These are phyloP conservation scores for Ceratocystis variospora DNA, from an alignment of 2,329 filamentous ascomycete genomes.

Conservation along the genomic window DNA sequence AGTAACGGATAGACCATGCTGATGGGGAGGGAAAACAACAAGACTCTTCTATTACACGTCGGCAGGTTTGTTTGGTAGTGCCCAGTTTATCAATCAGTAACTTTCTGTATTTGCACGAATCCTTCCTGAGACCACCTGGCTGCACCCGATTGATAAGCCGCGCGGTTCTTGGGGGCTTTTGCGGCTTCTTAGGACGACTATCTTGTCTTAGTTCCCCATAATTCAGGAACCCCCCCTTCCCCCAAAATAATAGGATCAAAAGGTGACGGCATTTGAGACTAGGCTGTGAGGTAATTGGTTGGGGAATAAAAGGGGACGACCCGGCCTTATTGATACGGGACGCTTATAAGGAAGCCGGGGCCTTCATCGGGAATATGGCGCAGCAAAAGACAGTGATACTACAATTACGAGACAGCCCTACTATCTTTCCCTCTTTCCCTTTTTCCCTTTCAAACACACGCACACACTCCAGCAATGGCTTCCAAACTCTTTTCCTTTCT, in stretches of 20 bases:
- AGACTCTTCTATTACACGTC: no score
- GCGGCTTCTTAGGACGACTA: not conserved
- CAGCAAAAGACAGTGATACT: no score
- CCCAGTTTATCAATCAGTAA: not conserved
- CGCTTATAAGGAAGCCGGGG: not conserved
- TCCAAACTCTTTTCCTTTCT: slow-evolving; percentile 31
- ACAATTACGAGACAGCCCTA: no score
- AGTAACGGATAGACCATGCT: no score
- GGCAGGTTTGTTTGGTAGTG: not conserved
- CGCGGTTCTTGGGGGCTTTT: not conserved
- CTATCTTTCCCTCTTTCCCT: not conserved
- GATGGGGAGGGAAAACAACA: no score
- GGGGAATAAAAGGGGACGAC: not conserved
- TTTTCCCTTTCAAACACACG: not conserved
- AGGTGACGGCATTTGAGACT: not conserved
- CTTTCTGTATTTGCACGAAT: not conserved
- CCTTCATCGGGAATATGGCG: no score
- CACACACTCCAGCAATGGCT: slow-evolving; percentile 27
- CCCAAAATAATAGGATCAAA: not conserved
- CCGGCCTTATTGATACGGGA: not conserved
- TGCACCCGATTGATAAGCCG: slow-evolving; percentile 16
- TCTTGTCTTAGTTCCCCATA: not conserved
- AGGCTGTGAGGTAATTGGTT: not conserved
- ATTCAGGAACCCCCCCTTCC: not conserved
- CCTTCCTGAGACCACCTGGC: not conserved